phyloP scores from a whole-genome alignment of 805 yeast genomes.

The Starmerella khaoyaiensis region DNA sequence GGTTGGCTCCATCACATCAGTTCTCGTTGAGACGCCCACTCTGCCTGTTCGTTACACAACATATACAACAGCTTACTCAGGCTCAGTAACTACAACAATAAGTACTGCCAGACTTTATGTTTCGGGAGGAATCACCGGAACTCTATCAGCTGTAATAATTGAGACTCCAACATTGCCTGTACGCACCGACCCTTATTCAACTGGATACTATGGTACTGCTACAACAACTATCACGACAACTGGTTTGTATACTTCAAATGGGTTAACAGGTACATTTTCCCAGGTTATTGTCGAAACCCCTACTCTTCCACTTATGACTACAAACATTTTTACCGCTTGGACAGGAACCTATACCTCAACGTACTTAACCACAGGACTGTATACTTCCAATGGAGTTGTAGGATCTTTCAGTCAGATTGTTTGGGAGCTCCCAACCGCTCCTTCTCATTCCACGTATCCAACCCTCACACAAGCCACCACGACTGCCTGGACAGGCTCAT shows the following conservation, averaged over 20 bases:
- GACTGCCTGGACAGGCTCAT: background rate
- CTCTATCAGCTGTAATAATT: background rate
- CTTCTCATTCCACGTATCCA: background rate
- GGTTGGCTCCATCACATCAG: conserved; percentile 1
- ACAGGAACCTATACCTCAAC: conserved; percentile 2
- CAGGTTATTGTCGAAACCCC: conserved; percentile 5
- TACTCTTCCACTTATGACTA: background rate
- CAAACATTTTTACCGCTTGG: conserved; percentile 1
- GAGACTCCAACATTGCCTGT: conserved; percentile 5
- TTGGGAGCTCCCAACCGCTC: conserved; percentile 1
- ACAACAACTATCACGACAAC: conserved; percentile 1
- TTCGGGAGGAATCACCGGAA: background rate
- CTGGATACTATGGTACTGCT: background rate
- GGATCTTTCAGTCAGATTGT: background rate
- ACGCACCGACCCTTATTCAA: background rate
- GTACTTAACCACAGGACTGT: conserved; percentile 1
- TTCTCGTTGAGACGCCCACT: conserved; percentile 4
- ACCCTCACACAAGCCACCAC: background rate
- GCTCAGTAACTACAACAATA: background rate
- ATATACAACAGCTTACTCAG: background rate
- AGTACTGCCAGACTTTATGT: conserved; percentile 1
- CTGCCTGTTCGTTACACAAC: conserved; percentile 1
- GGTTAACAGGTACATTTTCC: conserved; percentile 3
- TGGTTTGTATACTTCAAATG: conserved; percentile 3
- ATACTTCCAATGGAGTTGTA: conserved; percentile 1